Conservation (phyloP, 106 monocot species). For the Agapanthus africanus region DNA sequence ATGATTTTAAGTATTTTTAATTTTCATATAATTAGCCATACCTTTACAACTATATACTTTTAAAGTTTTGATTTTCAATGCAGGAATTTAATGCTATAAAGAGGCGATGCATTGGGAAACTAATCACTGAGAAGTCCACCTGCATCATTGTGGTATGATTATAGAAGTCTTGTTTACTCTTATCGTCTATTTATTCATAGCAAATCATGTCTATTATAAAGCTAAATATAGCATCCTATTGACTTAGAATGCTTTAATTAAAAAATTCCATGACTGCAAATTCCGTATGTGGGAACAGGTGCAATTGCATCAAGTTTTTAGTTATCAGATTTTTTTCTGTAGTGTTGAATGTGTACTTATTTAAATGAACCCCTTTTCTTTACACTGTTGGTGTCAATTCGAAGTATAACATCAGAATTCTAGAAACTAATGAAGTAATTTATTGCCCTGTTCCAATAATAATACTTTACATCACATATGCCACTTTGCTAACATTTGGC, state of each 20-base stretch:
- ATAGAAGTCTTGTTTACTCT: not conserved
- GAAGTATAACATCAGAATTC: not conserved
- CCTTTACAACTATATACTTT: too few relatives aligned
- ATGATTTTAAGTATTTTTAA: not conserved
- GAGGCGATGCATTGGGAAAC: slow-evolving; percentile 37
- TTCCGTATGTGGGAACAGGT: not conserved
- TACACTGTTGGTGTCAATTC: not conserved
- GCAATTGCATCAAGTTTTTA: not conserved
- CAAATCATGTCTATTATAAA: too few relatives aligned
- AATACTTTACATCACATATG: not conserved
- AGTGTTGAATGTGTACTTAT: not conserved
- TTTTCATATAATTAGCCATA: too few relatives aligned
- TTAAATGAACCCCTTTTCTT: not conserved
- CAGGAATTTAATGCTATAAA: slow-evolving; percentile 72
- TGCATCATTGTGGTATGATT: slow-evolving; percentile 62
- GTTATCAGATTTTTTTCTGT: not conserved
- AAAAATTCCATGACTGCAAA: not conserved
- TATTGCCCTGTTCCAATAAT: not conserved
- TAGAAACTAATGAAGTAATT: not conserved
- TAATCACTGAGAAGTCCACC: slow-evolving; percentile 33
- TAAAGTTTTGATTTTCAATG: not conserved
- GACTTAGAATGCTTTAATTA: not conserved
- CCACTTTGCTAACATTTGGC: not conserved
- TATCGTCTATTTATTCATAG: too few relatives aligned
- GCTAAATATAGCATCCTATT: not conserved